Conservation (phyloP, 2,329 filamentous ascomycete species). For the Diaporthe capsici region DNA sequence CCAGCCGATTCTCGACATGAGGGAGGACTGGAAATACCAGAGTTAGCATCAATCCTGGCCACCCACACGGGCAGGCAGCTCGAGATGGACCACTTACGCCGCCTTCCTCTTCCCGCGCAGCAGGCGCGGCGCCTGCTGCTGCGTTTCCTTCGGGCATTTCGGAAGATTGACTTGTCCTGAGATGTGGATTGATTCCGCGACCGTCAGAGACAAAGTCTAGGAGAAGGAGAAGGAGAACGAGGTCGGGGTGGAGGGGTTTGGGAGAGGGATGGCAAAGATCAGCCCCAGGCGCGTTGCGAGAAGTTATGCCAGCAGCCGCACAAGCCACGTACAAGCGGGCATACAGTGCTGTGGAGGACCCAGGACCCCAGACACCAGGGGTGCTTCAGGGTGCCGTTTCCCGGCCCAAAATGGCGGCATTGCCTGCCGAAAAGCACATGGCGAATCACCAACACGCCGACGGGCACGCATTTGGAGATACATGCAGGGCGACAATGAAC, state of each 20-base stretch:
- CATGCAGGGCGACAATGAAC: background rate
- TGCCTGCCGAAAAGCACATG: conserved; percentile 22
- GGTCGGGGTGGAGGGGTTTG: background rate
- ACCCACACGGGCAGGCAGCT: conserved; percentile 34
- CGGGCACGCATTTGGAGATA: background rate
- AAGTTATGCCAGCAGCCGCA: conserved; percentile 13
- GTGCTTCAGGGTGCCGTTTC: background rate
- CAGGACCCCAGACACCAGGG: conserved; percentile 10
- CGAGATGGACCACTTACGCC: conserved; percentile 33
- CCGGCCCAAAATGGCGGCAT: conserved; percentile 22
- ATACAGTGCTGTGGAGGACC: background rate
- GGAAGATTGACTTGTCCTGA: conserved; percentile 32
- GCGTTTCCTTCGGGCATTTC: conserved; percentile 42
- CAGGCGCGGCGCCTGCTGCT: conserved; percentile 41
- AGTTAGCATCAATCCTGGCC: conserved; percentile 44
- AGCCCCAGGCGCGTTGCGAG: background rate
- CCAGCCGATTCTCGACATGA: conserved; percentile 64
- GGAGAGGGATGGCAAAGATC: background rate
- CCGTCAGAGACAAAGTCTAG: conserved; percentile 23
- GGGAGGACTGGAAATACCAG: conserved; percentile 47
- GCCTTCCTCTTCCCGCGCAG: conserved; percentile 40
- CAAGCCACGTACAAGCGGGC: conserved; percentile 29
- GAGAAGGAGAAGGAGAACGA: background rate
- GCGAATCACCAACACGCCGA: conserved; percentile 20
- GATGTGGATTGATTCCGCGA: conserved; percentile 24